Base-by-base conservation (phyloP, 257 asterid genomes). In the Solanum microdontum region DNA sequence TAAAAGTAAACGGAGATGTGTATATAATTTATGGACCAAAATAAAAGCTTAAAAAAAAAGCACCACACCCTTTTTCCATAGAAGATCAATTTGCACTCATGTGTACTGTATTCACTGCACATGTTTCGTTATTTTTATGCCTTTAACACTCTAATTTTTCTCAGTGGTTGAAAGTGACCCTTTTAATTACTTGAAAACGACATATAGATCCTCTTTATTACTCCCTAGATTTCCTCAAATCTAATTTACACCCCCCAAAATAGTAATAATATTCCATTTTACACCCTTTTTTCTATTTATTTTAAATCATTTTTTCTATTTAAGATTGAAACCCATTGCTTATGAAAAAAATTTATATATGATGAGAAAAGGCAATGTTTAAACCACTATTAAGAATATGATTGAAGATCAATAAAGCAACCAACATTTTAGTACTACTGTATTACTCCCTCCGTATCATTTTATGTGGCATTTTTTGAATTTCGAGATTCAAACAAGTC, bases 81-180 rank as follows among this genome's bases (percentile, higher is more conserved):
- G 60, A 37, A 66, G n/a, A 62, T 84, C 24, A 58, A 32, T 62
- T 62, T 62, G 62, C 87, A 62, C 15, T 62, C 36, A 62, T 84
- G 87, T 37, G 75, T 84, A 70, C 64, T 84, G 88, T 84, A 64
- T 87, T 90, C 92, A 11, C 84, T 64, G 88, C 84, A 88, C 86
- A 55, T 89, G 92, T 83, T 87, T 86, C 66, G 48, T 34, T 90
- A 86, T 85, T 89, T 39, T 21, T 21, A 66, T 84, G 39, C 37
- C 87, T 62, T 73, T 36, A 36, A 39, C 64, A 19, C 21, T 15
- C 79, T 1, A 34, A 21, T 84, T 84, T 69, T 69, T 69, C 62
- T 36, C 55, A 43, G 36, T 43, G 37, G 84, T 43, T 3, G 84
- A 80, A 80, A 80, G 51, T 28, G 66, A 80, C 84, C 26, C 84